These are phyloP conservation scores for Aspergillus puulaauensis DNA, from an alignment of 2,329 filamentous ascomycete genomes.

Conservation along the genomic window DNA sequence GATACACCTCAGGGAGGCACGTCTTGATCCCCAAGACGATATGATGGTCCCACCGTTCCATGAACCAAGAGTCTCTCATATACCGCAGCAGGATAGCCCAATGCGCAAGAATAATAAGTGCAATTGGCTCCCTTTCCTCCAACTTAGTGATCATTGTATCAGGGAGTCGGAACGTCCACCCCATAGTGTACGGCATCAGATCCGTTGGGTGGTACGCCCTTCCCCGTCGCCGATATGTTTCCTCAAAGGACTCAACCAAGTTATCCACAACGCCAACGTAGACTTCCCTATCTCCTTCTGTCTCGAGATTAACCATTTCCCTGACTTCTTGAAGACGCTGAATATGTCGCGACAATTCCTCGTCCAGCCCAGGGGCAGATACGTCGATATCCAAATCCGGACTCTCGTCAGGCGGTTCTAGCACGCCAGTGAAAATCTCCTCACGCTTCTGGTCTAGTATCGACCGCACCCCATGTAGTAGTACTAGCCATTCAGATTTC, in stretches of 20 bases:
- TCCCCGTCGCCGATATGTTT: constrained; percentile 18
- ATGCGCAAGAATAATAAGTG: constrained; percentile 28
- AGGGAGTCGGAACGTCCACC: constrained; percentile 31
- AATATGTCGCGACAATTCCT: constrained; percentile 18
- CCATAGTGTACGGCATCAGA: constrained; percentile 27
- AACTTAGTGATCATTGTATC: constrained; percentile 22
- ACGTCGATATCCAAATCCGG: neutral
- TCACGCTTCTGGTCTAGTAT: constrained; percentile 20
- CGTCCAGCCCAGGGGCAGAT: constrained; percentile 4
- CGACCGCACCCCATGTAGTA: constrained; percentile 30
- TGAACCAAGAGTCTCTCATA: constrained; percentile 34
- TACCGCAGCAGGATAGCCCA: constrained; percentile 33
- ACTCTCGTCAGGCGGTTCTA: neutral
- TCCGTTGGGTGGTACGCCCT: constrained; percentile 9
- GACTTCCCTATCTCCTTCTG: neutral
- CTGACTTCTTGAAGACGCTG: constrained; percentile 14
- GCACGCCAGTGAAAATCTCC: constrained; percentile 27
- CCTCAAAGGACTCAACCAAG: constrained; percentile 16
- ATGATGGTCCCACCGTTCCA: constrained; percentile 34
- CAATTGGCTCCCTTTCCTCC: constrained; percentile 27
- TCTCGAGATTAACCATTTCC: neutral
- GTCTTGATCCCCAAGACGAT: constrained; percentile 27
- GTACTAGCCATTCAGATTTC: constrained; percentile 31
- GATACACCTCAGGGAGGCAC: constrained; percentile 19
- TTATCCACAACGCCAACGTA: constrained; percentile 15